Base-by-base conservation (phyloP, 495 filamentous ascomycete species). In the Hypoxylon trugodes region DNA sequence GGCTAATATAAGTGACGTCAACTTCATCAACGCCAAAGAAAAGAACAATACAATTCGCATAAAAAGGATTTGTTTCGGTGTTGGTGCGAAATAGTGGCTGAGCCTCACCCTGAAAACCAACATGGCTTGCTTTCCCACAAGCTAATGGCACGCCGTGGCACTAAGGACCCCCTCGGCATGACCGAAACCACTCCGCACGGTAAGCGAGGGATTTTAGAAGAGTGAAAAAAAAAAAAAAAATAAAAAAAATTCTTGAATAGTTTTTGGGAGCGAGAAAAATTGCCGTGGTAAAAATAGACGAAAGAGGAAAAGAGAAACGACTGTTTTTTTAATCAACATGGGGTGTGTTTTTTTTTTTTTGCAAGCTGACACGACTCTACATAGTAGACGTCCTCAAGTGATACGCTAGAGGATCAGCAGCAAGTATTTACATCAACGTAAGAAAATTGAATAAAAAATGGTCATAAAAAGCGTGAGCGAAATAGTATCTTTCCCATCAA, bases 31-130 rank as follows among this genome's bases (percentile, higher is more conserved):
- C 24, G 22, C 43, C 30, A 35, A 41, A 33, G 25, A 22, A 37
- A 33, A 52, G 35, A 19, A 47, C 12, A 42, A 54, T 26, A 24
- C 21, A 30, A 7, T 59, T 59, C 42, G 64, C 64, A 67, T 67
- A 40, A 62, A 38, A 67, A 42, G 47, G 42, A 37, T 32, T 49
- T 54, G 21, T 54, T 61, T 49, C 45, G 57, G 48, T 37, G 47
- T 61, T 61, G 57, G 52, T 53, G 64, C 37, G 22, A 62, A 47
- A n/a, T n/a, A 33, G 64, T 67, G 64, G 64, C 64, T 67, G 64
- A 67, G 64, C 53, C 48, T 58, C 25, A 62, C 46, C 53, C 58
- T 59, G 58, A 61, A 62, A 42, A 59, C 41, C 46, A 48, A 61
- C 63, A 53, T 38, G 38, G 50, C 38, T 52, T 45, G 52, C 26